These are phyloP conservation scores for Bryoerythrophyllum caledonicum DNA, from an alignment of 225 moss, liverwort and hornwort species.

Conservation along the genomic window DNA sequence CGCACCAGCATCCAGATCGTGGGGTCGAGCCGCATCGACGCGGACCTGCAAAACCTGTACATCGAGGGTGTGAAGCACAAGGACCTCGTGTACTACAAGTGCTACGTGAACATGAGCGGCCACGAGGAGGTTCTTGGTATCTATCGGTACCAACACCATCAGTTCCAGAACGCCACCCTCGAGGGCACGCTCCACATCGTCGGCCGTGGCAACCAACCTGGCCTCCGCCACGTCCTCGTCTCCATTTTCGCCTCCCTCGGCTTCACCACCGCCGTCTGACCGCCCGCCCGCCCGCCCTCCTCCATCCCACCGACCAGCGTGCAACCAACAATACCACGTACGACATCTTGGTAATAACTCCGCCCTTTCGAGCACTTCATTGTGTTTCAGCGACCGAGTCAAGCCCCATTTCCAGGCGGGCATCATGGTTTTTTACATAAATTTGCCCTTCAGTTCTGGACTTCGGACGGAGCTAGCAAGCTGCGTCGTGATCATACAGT, in stretches of 20 bases:
- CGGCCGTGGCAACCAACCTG: conserved; percentile 29
- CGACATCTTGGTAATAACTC: no score
- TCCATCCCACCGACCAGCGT: no score
- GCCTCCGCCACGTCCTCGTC: conserved; percentile 21
- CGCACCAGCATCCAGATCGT: conserved; percentile 24
- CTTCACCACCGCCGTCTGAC: background rate
- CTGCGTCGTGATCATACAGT: background rate
- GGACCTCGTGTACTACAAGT: conserved; percentile 25
- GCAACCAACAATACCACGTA: no score
- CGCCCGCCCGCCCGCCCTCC: no score
- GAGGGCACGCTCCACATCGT: conserved; percentile 18
- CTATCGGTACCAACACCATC: conserved; percentile 15
- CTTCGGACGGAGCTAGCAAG: background rate
- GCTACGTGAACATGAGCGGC: conserved; percentile 4
- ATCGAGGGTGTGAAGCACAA: conserved; percentile 25
- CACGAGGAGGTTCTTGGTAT: conserved; percentile 29
- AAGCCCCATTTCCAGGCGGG: background rate
- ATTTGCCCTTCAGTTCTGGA: background rate
- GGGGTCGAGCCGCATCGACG: conserved; percentile 27
- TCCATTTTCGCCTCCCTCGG: conserved; percentile 15
- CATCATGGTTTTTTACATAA: background rate
- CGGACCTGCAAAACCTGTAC: conserved; percentile 25
- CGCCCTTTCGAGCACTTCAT: no score
- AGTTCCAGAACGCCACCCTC: background rate
- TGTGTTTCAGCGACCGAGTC: no score